Percentiles rank a stretch among this genome's conserved stretches.
Conservation (phyloP, 768 basidiomycete genomes). For the Russula foetens region DNA sequence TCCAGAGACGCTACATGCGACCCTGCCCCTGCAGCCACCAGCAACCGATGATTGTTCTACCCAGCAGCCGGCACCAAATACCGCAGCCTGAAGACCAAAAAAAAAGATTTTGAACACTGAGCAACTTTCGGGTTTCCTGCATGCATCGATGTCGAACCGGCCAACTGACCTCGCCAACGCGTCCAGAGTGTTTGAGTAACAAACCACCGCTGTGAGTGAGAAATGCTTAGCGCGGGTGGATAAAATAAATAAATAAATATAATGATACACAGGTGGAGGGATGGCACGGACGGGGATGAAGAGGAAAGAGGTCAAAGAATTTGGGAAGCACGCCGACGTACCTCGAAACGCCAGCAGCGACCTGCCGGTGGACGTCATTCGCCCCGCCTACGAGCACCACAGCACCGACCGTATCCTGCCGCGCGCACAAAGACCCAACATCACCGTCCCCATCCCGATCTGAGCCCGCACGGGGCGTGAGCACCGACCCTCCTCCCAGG, state of each 20-base stretch:
- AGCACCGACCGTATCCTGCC: constrained; percentile 81
- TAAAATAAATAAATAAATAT: too few relatives aligned
- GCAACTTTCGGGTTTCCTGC: too few relatives aligned
- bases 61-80: constrained; percentile 75
- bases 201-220: constrained; percentile 53
- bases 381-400: constrained; percentile 39
- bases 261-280: neutral
- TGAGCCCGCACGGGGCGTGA: neutral
- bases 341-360: constrained; percentile 77
- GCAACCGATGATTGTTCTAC: constrained; percentile 37
- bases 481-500: neutral
- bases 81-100: constrained; percentile 53
- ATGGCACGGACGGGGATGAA: neutral
- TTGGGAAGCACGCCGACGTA: constrained; percentile 20
- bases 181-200: constrained; percentile 65
- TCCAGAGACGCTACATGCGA: constrained; percentile 67
- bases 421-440: constrained; percentile 17
- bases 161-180: constrained; percentile 59
- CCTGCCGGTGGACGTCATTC: constrained; percentile 23
- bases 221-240: too few relatives aligned
- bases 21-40: constrained; percentile 30
- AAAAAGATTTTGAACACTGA: neutral
- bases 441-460: too few relatives aligned
- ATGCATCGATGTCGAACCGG: too few relatives aligned
- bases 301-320: neutral